Evolutionary conservation across 352 stramenopile species (phyloP).

Genomic region (Blastocystis sp.): DNA sequence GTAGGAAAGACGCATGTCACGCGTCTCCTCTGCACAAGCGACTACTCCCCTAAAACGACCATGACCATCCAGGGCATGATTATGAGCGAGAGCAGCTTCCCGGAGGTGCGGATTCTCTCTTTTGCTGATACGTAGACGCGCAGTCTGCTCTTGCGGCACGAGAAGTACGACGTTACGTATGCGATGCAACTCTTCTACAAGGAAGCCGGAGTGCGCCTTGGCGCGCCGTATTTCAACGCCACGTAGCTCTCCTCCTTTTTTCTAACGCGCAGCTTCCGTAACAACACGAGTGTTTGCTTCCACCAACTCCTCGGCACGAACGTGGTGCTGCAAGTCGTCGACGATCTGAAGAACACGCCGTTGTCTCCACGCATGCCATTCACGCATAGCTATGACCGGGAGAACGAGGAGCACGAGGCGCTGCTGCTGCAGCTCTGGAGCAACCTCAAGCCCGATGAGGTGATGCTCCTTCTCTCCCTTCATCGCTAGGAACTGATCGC

Average conservation of each 20-base stretch:
- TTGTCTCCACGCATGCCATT: not conserved
- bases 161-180: slow-evolving; percentile 8
- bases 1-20: slow-evolving; percentile 23
- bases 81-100: slow-evolving; percentile 30
- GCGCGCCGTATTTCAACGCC: slow-evolving; percentile 33
- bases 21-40: slow-evolving; percentile 1
- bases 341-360: not conserved
- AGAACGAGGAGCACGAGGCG: slow-evolving; percentile 56
- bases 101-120: not conserved
- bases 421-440: slow-evolving; percentile 42
- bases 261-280: slow-evolving; percentile 13
- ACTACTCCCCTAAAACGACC: slow-evolving; percentile 54
- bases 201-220: not conserved
- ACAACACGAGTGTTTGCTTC: slow-evolving; percentile 36
- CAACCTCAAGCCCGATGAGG: slow-evolving; percentile 20
- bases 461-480: not conserved
- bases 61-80: not conserved
- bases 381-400: not conserved
- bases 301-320: slow-evolving; percentile 55
- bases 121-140: not conserved
- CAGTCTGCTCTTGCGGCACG: not conserved
- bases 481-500: slow-evolving; percentile 4
- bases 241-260: not conserved
- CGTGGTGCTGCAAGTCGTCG: slow-evolving; percentile 5
- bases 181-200: not conserved